Evolutionary conservation across 257 asterid species (phyloP).

Genomic region (Ballota nigra): DNA sequence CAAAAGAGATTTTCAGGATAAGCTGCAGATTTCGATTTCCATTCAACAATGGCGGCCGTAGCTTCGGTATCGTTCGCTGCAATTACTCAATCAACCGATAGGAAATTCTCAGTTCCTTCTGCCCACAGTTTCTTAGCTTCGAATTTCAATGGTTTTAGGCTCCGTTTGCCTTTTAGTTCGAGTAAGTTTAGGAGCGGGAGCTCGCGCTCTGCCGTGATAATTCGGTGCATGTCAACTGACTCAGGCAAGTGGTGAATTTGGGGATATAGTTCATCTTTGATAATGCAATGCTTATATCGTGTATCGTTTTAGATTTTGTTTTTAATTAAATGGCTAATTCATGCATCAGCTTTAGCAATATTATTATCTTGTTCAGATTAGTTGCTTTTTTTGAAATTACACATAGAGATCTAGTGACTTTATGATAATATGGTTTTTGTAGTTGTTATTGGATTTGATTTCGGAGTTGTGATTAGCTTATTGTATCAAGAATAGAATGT

Average conservation of each 20-base stretch:
- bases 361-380: not conserved
- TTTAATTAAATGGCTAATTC: not conserved
- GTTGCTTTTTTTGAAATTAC: not conserved
- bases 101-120: conserved; percentile 37
- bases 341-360: not conserved
- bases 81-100: conserved; percentile 37
- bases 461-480: not conserved
- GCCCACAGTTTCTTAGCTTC: conserved; percentile 20
- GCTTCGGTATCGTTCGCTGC: conserved; percentile 48
- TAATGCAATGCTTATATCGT: not conserved
- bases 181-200: conserved; percentile 30
- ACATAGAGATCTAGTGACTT: not conserved
- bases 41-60: conserved; percentile 45
- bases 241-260: conserved; percentile 43
- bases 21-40: not conserved
- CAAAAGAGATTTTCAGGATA: not conserved
- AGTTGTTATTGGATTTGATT: not conserved
- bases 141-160: conserved; percentile 34
- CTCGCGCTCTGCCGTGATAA: conserved; percentile 36
- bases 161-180: conserved; percentile 34
- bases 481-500: not conserved
- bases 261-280: not conserved
- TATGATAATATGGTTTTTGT: not conserved
- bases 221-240: conserved; percentile 63
- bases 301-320: not conserved